Percentiles rank a stretch among this genome's conserved stretches.
Evolutionary conservation across 768 basidiomycete genomes (phyloP).

Genomic region (Auricularia heimuer): DNA sequence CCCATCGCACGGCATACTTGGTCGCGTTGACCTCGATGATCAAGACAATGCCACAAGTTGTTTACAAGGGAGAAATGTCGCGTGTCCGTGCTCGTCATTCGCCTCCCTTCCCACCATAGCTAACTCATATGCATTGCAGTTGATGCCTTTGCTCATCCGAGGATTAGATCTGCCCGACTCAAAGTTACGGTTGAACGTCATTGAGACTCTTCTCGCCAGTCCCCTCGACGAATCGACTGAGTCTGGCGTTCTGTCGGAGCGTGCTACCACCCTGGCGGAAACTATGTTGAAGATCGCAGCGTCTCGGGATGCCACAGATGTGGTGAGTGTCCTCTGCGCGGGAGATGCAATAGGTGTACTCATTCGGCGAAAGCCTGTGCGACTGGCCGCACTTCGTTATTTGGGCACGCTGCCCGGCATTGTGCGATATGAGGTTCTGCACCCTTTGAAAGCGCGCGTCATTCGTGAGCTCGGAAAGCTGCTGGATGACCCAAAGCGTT

Average conservation of each 20-base stretch:
- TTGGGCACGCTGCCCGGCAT: slow-evolving; percentile 63
- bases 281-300: slow-evolving; percentile 58
- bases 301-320: slow-evolving; percentile 40
- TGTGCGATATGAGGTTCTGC: slow-evolving; percentile 75
- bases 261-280: slow-evolving; percentile 60
- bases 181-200: slow-evolving; percentile 66
- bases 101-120: slow-evolving; percentile 11
- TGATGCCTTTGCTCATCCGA: slow-evolving; percentile 80
- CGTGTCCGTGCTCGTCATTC: slow-evolving; percentile 31
- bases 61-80: slow-evolving; percentile 62
- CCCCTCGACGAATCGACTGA: slow-evolving; percentile 41
- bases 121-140: slow-evolving; percentile 32
- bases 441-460: slow-evolving; percentile 65
- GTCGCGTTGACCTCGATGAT: slow-evolving; percentile 78
- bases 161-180: slow-evolving; percentile 71
- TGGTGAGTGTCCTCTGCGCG: neutral
- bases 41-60: slow-evolving; percentile 63
- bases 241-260: slow-evolving; percentile 42
- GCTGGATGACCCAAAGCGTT: slow-evolving; percentile 82
- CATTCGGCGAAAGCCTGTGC: slow-evolving; percentile 47
- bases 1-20: slow-evolving; percentile 57
- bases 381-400: slow-evolving; percentile 64
- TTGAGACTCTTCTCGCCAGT: slow-evolving; percentile 66
- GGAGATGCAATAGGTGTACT: slow-evolving; percentile 28
- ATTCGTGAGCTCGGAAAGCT: slow-evolving; percentile 63